phyloP scores from a whole-genome alignment of 768 basidiomycete genomes.

The Tricholoma matsutake region DNA sequence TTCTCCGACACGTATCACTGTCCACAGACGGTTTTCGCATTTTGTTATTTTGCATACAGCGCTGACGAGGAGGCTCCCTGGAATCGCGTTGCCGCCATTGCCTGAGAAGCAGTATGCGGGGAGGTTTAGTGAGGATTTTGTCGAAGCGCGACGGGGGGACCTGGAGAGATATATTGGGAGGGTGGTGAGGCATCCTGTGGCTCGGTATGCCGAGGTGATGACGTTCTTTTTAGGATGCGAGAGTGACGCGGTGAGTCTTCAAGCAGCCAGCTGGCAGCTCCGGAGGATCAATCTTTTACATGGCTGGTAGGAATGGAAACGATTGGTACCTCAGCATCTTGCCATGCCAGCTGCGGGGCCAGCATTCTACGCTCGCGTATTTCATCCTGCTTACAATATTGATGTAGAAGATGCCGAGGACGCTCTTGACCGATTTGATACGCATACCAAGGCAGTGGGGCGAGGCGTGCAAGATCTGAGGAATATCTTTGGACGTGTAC shows the following conservation, averaged over 20 bases:
- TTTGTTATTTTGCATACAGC: conserved; percentile 77
- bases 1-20: conserved; percentile 59
- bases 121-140: conserved; percentile 75
- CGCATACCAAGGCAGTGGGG: conserved; percentile 62
- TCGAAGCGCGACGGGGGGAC: conserved; percentile 79
- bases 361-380: conserved; percentile 74
- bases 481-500: conserved; percentile 54
- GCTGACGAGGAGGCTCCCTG: conserved; percentile 64
- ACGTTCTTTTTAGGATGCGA: conserved; percentile 80
- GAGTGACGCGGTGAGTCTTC: conserved; percentile 58
- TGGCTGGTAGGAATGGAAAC: conserved; percentile 63
- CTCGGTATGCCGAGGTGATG: conserved; percentile 74
- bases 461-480: conserved; percentile 68
- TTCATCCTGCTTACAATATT: conserved; percentile 82
- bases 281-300: background rate
- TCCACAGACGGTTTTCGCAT: conserved; percentile 81
- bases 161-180: conserved; percentile 74
- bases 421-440: conserved; percentile 57
- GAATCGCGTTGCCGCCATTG: conserved; percentile 74
- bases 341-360: conserved; percentile 66
- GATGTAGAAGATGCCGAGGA: conserved; percentile 70
- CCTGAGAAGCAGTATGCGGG: conserved; percentile 86
- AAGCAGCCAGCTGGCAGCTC: conserved; percentile 4
- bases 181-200: conserved; percentile 71
- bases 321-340: conserved; percentile 56